Base-by-base conservation (phyloP, 1,284 basidiomycete species). In the Ganoderma boninense region DNA sequence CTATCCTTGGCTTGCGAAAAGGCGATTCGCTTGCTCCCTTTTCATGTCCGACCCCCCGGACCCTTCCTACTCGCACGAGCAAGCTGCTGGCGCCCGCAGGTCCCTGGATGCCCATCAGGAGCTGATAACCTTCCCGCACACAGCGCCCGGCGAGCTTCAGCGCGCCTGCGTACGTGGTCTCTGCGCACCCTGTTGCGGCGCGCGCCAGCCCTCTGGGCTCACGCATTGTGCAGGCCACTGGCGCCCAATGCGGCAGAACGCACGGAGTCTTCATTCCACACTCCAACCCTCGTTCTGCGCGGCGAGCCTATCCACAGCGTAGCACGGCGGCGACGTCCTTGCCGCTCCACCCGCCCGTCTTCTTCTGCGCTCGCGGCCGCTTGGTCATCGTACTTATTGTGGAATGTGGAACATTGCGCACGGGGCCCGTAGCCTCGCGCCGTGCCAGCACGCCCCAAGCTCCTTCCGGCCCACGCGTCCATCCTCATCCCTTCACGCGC, bases 41-140 rank as follows among this genome's bases (percentile, higher is more conserved):
- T 65, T 60, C 57, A 52, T 29, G 38, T 71, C 70, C 73, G 67
- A 65, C 62, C 65, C 38, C 4, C 40, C 69, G 73, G 73, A 67
- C 43, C 69, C 65, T 65, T 63, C 67, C 46, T 65, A 32, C 67
- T 62, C 67, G 26, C 63, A 42, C 42, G 23, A 32, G 52, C 32
- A 61, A 49, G 64, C 67, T 56, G 62, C 42, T 60, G 35, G 57
- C 38, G 60, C 38, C 57, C 56, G 61, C 46, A 52, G n/a, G 67
- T 52, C 64, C 70, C 70, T 68, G 49, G 52, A 44, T 42, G 44
- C 29, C 29, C 65, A 66, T 70, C 65, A 49, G 54, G 64, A 42
- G 32, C n/a, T 60, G 70, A 69, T 71, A 68, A 69, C 65, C 72
- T 69, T 71, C 64, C 62, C 68, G 44, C 44, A 57, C 62, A 61